These are phyloP conservation scores for Sindora glabra DNA, from an alignment of 306 rosid genomes.

Conservation along the genomic window DNA sequence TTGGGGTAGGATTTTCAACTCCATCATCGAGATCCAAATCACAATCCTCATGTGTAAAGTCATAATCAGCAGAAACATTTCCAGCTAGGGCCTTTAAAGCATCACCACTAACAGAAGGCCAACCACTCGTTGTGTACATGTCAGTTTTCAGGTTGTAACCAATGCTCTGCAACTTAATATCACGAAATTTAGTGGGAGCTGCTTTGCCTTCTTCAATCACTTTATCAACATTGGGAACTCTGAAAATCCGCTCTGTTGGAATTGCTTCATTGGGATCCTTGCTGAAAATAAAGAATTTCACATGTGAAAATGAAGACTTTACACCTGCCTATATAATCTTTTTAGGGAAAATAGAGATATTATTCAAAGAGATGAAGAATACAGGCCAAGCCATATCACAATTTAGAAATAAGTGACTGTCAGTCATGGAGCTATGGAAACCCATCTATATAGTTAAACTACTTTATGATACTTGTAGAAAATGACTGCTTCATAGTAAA, in stretches of 20 bases:
- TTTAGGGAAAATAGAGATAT: too few relatives aligned
- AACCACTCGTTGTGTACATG: slow-evolving; percentile 78
- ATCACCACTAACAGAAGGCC: slow-evolving; percentile 86
- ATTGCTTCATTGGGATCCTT: slow-evolving; percentile 45
- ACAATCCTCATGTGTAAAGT: slow-evolving; percentile 33
- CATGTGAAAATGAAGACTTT: slow-evolving; percentile 11
- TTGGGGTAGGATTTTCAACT: slow-evolving; percentile 27
- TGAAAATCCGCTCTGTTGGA: slow-evolving; percentile 58
- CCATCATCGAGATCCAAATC: slow-evolving; percentile 22
- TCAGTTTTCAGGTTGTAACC: slow-evolving; percentile 45
- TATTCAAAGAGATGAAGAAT: too few relatives aligned
- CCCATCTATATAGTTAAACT: too few relatives aligned
- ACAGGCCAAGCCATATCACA: too few relatives aligned
- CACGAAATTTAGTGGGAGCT: slow-evolving; percentile 53
- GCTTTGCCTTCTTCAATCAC: slow-evolving; percentile 76
- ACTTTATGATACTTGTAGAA: background rate
- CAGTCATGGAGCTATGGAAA: too few relatives aligned
- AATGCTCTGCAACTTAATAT: slow-evolving; percentile 43
- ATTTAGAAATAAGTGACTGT: too few relatives aligned
- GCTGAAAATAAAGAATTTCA: too few relatives aligned
- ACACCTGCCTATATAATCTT: too few relatives aligned
- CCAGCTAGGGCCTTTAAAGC: slow-evolving; percentile 82
- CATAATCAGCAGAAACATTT: slow-evolving; percentile 76
- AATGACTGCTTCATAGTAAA: background rate
- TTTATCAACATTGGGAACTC: slow-evolving; percentile 66